A percentile compares a stretch with the other conserved stretches of the same genome.
phyloP scores from a whole-genome alignment of 2,329 filamentous ascomycete genomes.

The Hymenoscyphus repandus region DNA sequence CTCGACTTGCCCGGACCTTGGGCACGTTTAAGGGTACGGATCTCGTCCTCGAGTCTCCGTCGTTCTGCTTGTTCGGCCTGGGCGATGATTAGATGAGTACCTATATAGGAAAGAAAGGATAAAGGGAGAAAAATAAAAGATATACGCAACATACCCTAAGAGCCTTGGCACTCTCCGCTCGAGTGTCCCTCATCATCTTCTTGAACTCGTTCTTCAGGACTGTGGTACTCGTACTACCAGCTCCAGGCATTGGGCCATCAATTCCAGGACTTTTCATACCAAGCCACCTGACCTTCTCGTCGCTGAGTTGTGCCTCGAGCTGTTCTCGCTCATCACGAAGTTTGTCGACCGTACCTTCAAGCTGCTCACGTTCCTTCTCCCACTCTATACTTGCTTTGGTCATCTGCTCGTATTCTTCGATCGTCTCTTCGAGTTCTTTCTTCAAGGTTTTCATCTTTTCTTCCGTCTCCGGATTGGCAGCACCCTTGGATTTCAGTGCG shows the following conservation, averaged over 20 bases:
- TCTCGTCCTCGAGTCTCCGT: slow-evolving; percentile 57
- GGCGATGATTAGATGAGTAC: slow-evolving; percentile 13
- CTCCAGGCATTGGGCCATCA: slow-evolving; percentile 31
- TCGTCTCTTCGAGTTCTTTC: slow-evolving; percentile 60
- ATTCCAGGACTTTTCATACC: slow-evolving; percentile 51
- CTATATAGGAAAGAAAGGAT: slow-evolving; percentile 11
- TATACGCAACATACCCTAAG: slow-evolving; percentile 50
- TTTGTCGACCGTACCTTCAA: slow-evolving; percentile 59
- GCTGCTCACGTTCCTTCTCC: slow-evolving; percentile 62
- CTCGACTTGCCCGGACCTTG: slow-evolving; percentile 32
- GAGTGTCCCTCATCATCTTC: slow-evolving; percentile 73
- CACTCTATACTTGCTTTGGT: slow-evolving; percentile 65
- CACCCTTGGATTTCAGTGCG: slow-evolving; percentile 15
- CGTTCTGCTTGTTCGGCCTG: slow-evolving; percentile 70
- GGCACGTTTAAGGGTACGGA: slow-evolving; percentile 43
- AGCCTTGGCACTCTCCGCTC: slow-evolving; percentile 58
- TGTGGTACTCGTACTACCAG: slow-evolving; percentile 52
- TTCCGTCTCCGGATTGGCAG: slow-evolving; percentile 15
- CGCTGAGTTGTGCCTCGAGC: slow-evolving; percentile 58
- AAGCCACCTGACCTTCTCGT: slow-evolving; percentile 63
- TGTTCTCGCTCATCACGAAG: slow-evolving; percentile 58
- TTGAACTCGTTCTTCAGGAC: slow-evolving; percentile 71
- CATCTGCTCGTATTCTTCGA: slow-evolving; percentile 65
- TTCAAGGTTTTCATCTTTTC: slow-evolving; percentile 47
- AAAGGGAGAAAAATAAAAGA: background rate